phyloP scores from a whole-genome alignment of 331 rosid genomes.

The Acacia pycnantha region DNA sequence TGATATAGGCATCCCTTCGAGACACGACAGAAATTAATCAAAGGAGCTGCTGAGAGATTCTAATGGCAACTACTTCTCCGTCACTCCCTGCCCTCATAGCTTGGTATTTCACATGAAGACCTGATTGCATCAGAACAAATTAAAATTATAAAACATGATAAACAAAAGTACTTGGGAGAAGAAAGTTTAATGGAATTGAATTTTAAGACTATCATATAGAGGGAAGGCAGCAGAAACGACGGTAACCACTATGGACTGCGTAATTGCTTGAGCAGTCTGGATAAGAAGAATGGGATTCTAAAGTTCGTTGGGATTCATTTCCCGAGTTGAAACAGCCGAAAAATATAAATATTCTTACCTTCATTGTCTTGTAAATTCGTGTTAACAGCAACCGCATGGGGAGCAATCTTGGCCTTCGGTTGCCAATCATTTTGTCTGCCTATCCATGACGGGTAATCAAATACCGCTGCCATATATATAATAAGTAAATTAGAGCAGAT shows the following conservation, averaged over 20 bases:
- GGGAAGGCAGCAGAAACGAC: background rate
- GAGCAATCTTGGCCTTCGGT: conserved; percentile 84
- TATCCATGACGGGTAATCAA: conserved; percentile 49
- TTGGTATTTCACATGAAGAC: conserved; percentile 84
- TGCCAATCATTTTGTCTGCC: conserved; percentile 88
- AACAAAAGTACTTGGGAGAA: background rate
- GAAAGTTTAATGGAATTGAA: background rate
- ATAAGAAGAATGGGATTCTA: background rate
- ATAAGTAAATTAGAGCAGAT: conserved; percentile 29
- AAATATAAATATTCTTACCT: conserved; percentile 44
- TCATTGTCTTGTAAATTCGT: conserved; percentile 92
- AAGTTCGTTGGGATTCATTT: background rate
- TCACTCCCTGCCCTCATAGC: conserved; percentile 79
- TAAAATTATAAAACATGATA: background rate
- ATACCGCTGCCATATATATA: conserved; percentile 37
- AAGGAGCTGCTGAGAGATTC: conserved; percentile 95
- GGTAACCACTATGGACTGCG: background rate
- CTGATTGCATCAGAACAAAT: conserved; percentile 39
- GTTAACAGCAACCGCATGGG: conserved; percentile 92
- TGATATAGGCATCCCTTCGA: conserved; percentile 12
- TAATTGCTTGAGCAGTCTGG: conserved; percentile 11
- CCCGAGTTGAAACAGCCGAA: background rate
- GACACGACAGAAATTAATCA: conserved; percentile 39
- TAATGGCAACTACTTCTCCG: conserved; percentile 80
- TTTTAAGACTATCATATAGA: background rate